Evolutionary conservation across 2,329 filamentous ascomycete species (phyloP), one percentile per base, ranked within the genome.

Genomic region (Botrytis fragariae): DNA sequence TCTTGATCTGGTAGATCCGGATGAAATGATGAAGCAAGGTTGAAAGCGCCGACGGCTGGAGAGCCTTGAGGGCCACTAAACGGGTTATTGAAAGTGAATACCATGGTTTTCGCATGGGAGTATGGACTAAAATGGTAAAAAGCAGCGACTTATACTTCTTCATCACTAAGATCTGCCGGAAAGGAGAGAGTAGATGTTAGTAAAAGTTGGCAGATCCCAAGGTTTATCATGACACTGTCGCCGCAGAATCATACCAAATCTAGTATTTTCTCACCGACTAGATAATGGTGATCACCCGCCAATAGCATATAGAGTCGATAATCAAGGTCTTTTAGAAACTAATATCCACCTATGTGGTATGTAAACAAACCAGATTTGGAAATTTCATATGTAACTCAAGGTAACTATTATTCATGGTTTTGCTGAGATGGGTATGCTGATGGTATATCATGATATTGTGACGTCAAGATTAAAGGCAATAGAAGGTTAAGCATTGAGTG

Each of bases 51-150:
- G n/a, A 29, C 6, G 7, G 51, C n/a, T 29, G 2, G 25, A 18
- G n/a, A 29, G 6, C 16, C 29, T 57, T 4, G 51, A 29, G 48
- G 12, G 25, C 48, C 48, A 16, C 48, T 54, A 54, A n/a, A 54
- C 1, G 2, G 25, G 4, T 57, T 4, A 57, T 18, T 14, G 7
- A 18, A 18, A 29, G 7, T 29, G 7, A 57, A 18, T 6, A 57
- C 7, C 3, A 57, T 8, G 7, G 7, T 4, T 9, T 32, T 1
- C 9, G 3, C 6, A 29, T 8, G 9, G 3, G n/a, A 18, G 3
- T 18, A 29, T 57, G n/a, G 4, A 0, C n/a, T 16, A 18, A 9
- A 9, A 9, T 57, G n/a, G n/a, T 3, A 4, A 18, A 29, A 0
- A 0, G 14, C 51, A 9, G n/a, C 14, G n/a, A 29, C 7, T 18